Conservation (phyloP, 2,329 filamentous ascomycete species). For the Fusarium staphyleae region DNA sequence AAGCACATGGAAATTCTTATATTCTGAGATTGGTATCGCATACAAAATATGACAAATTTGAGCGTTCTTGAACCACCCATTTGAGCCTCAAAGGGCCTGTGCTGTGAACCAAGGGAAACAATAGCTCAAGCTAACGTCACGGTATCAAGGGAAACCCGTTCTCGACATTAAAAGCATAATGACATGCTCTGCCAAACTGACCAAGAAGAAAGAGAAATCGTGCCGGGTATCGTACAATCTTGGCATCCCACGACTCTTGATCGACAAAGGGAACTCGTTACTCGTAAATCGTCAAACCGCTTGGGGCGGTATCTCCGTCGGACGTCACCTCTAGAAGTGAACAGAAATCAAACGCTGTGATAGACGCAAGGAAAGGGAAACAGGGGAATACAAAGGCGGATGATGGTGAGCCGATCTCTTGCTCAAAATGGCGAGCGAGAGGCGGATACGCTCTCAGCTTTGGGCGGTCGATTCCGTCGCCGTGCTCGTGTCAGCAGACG, state of each 20-base stretch:
- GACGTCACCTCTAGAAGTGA: slow-evolving; percentile 31
- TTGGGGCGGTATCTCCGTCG: slow-evolving; percentile 11
- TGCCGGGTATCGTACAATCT: slow-evolving; percentile 40
- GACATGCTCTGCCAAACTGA: slow-evolving; percentile 19
- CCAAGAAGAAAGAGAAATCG: slow-evolving; percentile 9
- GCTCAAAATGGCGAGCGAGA: neutral
- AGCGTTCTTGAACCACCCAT: slow-evolving; percentile 40
- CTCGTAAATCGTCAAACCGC: slow-evolving; percentile 39
- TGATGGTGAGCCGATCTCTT: slow-evolving; percentile 8
- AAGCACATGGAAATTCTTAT: slow-evolving; percentile 31
- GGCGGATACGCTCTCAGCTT: neutral
- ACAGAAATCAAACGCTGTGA: slow-evolving; percentile 25
- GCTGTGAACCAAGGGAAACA: slow-evolving; percentile 4
- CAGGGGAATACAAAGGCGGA: neutral
- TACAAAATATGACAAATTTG: slow-evolving; percentile 37
- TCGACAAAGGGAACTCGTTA: slow-evolving; percentile 34
- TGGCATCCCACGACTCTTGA: slow-evolving; percentile 21
- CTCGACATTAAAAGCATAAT: slow-evolving; percentile 18
- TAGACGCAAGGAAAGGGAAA: neutral
- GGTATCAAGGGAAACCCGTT: slow-evolving; percentile 19
- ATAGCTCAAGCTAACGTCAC: slow-evolving; percentile 27
- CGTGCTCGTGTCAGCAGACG: slow-evolving; percentile 25
- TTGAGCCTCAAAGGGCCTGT: slow-evolving; percentile 12
- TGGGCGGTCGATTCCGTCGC: slow-evolving; percentile 23
- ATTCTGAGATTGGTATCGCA: slow-evolving; percentile 38